Evolutionary conservation across 2,329 filamentous ascomycete species (phyloP).

Genomic region (Stachybotrys elegans): DNA sequence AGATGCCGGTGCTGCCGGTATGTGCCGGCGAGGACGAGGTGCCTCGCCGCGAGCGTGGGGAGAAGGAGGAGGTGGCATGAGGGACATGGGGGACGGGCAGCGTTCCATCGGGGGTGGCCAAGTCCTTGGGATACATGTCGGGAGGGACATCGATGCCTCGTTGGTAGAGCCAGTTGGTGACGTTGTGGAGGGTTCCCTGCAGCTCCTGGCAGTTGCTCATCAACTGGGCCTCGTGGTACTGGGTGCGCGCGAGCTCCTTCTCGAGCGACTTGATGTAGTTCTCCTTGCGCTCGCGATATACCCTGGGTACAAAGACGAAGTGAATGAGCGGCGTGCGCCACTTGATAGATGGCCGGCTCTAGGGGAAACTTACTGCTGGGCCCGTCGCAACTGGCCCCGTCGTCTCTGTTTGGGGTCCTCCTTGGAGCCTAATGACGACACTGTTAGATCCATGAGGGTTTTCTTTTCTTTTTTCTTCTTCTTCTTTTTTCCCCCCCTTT

Average conservation of each 20-base stretch:
- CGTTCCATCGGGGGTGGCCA: too few species aligned
- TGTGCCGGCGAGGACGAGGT: too few species aligned
- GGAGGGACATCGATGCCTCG: slow-evolving; percentile 9
- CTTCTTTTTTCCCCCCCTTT: not conserved
- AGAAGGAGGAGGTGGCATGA: not conserved
- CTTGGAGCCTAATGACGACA: slow-evolving; percentile 11
- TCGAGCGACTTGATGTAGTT: slow-evolving; percentile 22
- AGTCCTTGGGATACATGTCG: too few species aligned
- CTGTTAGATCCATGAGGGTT: not conserved
- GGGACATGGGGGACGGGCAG: too few species aligned
- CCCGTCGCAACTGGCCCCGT: slow-evolving; percentile 20
- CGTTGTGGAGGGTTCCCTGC: slow-evolving; percentile 9
- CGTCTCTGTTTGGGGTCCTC: slow-evolving; percentile 19
- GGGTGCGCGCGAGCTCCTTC: slow-evolving; percentile 13
- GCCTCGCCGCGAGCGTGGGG: not conserved
- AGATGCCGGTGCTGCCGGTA: too few species aligned
- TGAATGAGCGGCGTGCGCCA: too few species aligned
- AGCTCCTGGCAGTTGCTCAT: slow-evolving; percentile 13
- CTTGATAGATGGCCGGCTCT: too few species aligned
- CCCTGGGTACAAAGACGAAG: too few species aligned
- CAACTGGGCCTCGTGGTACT: slow-evolving; percentile 15
- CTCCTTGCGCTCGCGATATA: slow-evolving; percentile 24
- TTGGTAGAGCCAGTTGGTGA: slow-evolving; percentile 9
- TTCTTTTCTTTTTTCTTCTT: too few species aligned
- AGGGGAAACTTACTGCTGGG: slow-evolving; percentile 20